Percentiles rank a stretch among this genome's conserved stretches.
Evolutionary conservation across 148 eudicot species (phyloP).

Genomic region (Nepenthes gracilis): DNA sequence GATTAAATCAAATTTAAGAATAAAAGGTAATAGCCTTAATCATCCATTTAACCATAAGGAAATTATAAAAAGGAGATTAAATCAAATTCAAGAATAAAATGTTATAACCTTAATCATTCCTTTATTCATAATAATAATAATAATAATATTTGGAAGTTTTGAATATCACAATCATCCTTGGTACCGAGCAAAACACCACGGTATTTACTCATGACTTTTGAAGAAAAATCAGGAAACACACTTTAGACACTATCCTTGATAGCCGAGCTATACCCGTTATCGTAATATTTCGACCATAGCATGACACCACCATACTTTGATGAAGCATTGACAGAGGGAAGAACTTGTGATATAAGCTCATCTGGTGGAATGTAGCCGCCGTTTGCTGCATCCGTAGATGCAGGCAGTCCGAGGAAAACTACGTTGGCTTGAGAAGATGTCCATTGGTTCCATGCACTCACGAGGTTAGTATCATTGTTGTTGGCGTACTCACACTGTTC

Average conservation of each 20-base stretch:
- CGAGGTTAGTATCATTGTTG: not conserved
- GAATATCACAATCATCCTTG: too few relatives aligned
- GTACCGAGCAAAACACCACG: too few relatives aligned
- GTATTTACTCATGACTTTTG: too few relatives aligned
- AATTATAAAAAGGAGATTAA: too few relatives aligned
- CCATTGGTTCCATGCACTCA: conserved; percentile 7
- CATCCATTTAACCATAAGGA: too few relatives aligned
- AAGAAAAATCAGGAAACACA: too few relatives aligned
- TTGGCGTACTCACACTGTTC: not conserved
- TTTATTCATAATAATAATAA: too few relatives aligned
- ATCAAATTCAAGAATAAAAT: too few relatives aligned
- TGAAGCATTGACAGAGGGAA: conserved; percentile 15
- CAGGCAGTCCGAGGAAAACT: conserved; percentile 7
- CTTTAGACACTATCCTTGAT: conserved; percentile 16
- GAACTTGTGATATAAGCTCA: conserved; percentile 12
- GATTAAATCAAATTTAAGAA: too few relatives aligned
- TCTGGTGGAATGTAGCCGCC: conserved; percentile 7
- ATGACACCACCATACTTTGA: conserved; percentile 23
- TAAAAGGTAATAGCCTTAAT: too few relatives aligned
- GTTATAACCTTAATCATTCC: too few relatives aligned
- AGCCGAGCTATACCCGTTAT: conserved; percentile 14
- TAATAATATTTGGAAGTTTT: too few relatives aligned
- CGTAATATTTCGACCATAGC: conserved; percentile 25
- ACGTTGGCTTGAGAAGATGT: not conserved
- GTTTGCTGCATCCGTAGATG: conserved; percentile 1